Evolutionary conservation across 306 rosid genomes (phyloP), one percentile per base, ranked within the genome.

Genomic region (Lablab purpureus): DNA sequence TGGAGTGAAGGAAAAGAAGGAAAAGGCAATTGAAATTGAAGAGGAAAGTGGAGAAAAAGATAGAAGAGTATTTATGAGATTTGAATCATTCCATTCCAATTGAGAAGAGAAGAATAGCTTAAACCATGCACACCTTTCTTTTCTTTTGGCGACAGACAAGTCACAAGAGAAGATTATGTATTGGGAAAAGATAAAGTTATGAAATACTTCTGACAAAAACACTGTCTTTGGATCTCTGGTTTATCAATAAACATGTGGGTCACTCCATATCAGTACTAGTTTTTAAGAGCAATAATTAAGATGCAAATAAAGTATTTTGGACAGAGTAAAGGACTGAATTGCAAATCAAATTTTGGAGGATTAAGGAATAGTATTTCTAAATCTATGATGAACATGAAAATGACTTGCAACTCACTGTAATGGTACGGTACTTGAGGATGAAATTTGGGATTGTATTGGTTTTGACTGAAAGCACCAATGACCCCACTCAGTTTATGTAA

Each of bases 101-200:
- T 63, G 82, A 77, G 74, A 59, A 79, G 54, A 59, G 43, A 77
- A 76, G 85, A 71, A 77, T 75, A 82, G 45, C 67, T 41, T 50
- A 49, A 76, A 82, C 76, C 79, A 63, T 64, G 49, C 75, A 77
- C 37, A 63, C 79, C 58, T 46, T 71, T 71, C 73, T 76, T 43
- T 70, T 32, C 43, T 71, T 77, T 64, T 56, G n/a, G 70, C 13
- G 54, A 79, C 77, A 71, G 64, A 59, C 43, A 50, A 77, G 81
- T 77, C 81, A 77, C 50, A 7, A 50, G 67, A 67, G 74, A 66
- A 77, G 81, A 77, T 77, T 37, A 50, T 45, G 70, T 69, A 45
- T 70, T 60, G 63, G 52, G 51, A 79, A 79, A 79, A 69, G 77
- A 54, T 41, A 78, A 77, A 77, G 81, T 25, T 65, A 22, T 22